Percentiles rank a stretch among this genome's conserved stretches.
phyloP scores from a whole-genome alignment of 1,284 basidiomycete genomes.

The Pseudozyma sp. region DNA sequence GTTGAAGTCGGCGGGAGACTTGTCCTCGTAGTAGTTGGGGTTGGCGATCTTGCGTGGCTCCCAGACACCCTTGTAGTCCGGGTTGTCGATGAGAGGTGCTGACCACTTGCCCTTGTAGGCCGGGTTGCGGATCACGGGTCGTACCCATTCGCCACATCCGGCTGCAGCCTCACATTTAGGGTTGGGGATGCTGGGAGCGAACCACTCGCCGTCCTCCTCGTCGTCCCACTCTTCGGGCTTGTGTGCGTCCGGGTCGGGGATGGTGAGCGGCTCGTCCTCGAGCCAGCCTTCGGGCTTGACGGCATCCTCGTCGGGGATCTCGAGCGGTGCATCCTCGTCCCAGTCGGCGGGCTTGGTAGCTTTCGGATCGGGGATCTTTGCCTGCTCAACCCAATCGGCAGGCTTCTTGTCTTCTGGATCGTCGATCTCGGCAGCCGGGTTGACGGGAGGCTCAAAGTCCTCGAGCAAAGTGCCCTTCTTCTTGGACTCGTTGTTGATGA shows the following conservation, averaged over 20 bases:
- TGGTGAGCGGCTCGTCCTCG: slow-evolving; percentile 82
- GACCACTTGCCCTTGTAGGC: slow-evolving; percentile 96
- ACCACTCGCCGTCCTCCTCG: slow-evolving; percentile 99
- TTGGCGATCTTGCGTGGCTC: slow-evolving; percentile 72
- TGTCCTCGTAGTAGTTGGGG: slow-evolving; percentile 91
- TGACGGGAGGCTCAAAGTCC: slow-evolving; percentile 94
- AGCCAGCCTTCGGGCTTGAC: slow-evolving; percentile 95
- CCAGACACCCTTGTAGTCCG: slow-evolving; percentile 66
- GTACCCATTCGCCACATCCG: slow-evolving; percentile 93
- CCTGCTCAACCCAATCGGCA: slow-evolving; percentile 89
- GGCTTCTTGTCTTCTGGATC: slow-evolving; percentile 93
- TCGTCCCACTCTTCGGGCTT: slow-evolving; percentile 99
- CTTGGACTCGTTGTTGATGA: slow-evolving; percentile 82
- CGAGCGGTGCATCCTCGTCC: slow-evolving; percentile 65
- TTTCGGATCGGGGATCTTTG: slow-evolving; percentile 84
- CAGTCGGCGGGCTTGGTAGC: slow-evolving; percentile 74
- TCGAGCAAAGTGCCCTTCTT: slow-evolving; percentile 85
- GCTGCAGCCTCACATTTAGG: slow-evolving; percentile 86
- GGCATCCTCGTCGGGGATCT: slow-evolving; percentile 85
- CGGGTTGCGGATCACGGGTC: slow-evolving; percentile 93
- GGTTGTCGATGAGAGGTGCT: slow-evolving; percentile 81
- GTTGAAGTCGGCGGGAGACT: slow-evolving; percentile 81
- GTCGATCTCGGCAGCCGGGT: slow-evolving; percentile 91
- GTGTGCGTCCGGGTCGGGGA: slow-evolving; percentile 91
- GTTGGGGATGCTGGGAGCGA: slow-evolving; percentile 81